These are phyloP conservation scores for Prillingera fragicola DNA, from an alignment of 1,284 basidiomycete genomes.

Conservation along the genomic window DNA sequence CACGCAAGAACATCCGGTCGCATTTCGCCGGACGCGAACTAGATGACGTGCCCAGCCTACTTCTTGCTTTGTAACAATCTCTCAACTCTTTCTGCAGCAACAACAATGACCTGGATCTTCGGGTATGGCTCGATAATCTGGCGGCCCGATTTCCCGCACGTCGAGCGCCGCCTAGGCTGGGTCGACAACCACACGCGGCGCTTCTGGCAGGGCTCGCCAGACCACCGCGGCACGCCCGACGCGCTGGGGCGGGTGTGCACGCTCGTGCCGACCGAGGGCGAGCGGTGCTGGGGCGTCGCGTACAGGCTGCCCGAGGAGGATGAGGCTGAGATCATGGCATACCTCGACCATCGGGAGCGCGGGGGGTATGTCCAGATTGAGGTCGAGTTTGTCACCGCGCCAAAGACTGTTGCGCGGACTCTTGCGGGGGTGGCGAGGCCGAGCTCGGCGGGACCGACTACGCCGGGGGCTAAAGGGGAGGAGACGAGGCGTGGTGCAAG, in stretches of 20 bases:
- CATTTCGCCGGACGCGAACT: no score
- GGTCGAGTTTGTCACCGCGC: constrained; percentile 6
- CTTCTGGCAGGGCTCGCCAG: constrained; percentile 45
- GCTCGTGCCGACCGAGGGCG: constrained; percentile 24
- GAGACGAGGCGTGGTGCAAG: no score
- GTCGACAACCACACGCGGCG: constrained; percentile 53
- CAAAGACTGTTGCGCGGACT: background rate
- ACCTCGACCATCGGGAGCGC: constrained; percentile 19
- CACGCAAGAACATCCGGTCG: no score
- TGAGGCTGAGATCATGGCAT: constrained; percentile 15
- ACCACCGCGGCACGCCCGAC: constrained; percentile 44
- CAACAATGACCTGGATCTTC: constrained; percentile 12
- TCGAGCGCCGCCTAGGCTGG: constrained; percentile 15
- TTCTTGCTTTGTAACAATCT: no score
- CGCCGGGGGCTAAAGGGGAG: no score
- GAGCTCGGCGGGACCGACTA: background rate
- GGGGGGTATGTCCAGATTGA: constrained; percentile 16
- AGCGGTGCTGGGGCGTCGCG: constrained; percentile 15
- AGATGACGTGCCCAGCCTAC: no score
- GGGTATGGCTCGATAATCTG: constrained; percentile 19
- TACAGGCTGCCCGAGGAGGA: constrained; percentile 9
- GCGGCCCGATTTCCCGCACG: constrained; percentile 17
- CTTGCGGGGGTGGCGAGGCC: no score
- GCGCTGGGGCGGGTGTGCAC: constrained; percentile 43
- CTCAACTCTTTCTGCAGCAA: no score